Conservation (phyloP, 179 eudicot genomes). For the Silene coronaria region DNA sequence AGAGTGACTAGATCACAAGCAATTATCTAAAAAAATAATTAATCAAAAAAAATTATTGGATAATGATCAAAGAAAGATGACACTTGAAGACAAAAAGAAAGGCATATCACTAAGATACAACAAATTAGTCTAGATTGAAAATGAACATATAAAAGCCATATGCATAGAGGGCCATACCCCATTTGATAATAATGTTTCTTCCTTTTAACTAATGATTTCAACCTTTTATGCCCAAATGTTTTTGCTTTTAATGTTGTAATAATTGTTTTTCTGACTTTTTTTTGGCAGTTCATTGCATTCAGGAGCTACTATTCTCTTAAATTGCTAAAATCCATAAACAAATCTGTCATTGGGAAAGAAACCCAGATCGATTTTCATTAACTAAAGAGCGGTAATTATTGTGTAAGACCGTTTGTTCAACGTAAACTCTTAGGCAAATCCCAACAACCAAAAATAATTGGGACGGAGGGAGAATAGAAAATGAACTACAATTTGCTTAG, state of each 20-base stretch:
- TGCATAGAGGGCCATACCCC: conserved; percentile 25
- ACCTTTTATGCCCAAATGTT: conserved; percentile 17
- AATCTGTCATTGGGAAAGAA: conserved; percentile 16
- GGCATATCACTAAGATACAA: conserved; percentile 31
- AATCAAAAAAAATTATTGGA: conserved; percentile 8
- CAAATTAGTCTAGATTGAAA: conserved; percentile 26
- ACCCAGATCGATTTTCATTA: conserved; percentile 15
- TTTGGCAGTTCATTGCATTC: conserved; percentile 24
- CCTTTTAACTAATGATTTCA: conserved; percentile 26
- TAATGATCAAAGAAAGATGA: conserved; percentile 17
- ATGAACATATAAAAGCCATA: conserved; percentile 8
- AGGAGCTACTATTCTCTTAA: conserved; percentile 23
- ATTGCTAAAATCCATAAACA: conserved; percentile 15
- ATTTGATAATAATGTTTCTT: conserved; percentile 32
- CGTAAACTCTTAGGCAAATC: background rate
- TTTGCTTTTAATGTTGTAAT: background rate
- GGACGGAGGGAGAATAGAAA: no score
- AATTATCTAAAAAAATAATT: background rate
- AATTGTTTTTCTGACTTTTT: conserved; percentile 11
- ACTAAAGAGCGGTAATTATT: background rate
- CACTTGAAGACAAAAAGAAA: conserved; percentile 28
- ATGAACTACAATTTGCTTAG: no score
- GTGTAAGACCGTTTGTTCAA: background rate
- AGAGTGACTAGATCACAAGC: conserved; percentile 25
- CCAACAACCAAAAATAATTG: no score